These are phyloP conservation scores for Coelastrella sp. DNA, from an alignment of 139 green algal species.

Conservation along the genomic window DNA sequence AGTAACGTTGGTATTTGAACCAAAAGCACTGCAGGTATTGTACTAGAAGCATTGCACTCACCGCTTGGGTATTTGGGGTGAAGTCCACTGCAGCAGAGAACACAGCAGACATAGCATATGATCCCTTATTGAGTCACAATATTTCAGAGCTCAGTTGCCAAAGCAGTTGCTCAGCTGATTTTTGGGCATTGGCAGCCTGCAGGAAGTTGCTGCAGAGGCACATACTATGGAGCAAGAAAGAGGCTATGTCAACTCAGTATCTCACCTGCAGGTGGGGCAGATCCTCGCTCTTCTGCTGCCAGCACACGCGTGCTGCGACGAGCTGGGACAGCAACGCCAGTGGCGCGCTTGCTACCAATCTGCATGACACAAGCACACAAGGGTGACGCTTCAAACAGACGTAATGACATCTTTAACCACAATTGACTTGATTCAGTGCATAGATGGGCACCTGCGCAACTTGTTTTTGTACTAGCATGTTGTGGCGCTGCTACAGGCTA, in stretches of 20 bases:
- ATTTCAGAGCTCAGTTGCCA: no score
- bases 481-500: no score
- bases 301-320: not conserved
- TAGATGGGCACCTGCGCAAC: no score
- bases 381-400: no score
- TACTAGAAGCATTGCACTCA: not conserved
- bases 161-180: no score
- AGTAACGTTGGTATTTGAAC: not conserved
- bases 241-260: not conserved
- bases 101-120: not conserved
- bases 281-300: not conserved
- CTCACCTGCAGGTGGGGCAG: not conserved
- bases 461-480: no score
- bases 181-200: no score
- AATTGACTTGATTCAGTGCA: not conserved
- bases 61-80: conserved; percentile 31
- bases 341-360: not conserved
- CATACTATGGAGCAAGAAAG: not conserved
- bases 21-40: not conserved
- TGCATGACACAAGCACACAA: not conserved
- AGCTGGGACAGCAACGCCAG: not conserved
- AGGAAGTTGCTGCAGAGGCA: not conserved
- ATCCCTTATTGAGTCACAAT: no score
- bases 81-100: conserved; percentile 8
- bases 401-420: not conserved